These are phyloP conservation scores for Lactarius sanguifluus DNA, from an alignment of 768 basidiomycete species.

Conservation along the genomic window DNA sequence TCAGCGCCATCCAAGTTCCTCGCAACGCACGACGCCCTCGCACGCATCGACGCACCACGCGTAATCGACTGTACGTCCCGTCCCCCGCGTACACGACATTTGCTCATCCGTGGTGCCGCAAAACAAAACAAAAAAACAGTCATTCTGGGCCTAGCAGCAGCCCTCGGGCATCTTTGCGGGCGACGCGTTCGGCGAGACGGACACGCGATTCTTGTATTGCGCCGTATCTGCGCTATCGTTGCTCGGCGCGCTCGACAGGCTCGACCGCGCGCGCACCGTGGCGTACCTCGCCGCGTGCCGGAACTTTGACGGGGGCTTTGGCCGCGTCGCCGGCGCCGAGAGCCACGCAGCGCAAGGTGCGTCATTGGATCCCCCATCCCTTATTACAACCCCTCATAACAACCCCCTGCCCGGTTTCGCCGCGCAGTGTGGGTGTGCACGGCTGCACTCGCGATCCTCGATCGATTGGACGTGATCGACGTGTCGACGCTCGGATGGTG, in stretches of 20 bases:
- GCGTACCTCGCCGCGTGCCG: slow-evolving; percentile 72
- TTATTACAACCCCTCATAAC: too few species aligned
- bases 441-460: slow-evolving; percentile 84
- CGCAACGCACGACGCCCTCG: slow-evolving; percentile 76
- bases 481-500: slow-evolving; percentile 84
- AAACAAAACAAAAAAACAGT: too few species aligned
- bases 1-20: slow-evolving; percentile 95
- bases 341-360: slow-evolving; percentile 90
- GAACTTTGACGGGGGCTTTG: slow-evolving; percentile 97
- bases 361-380: neutral
- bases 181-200: slow-evolving; percentile 87
- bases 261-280: slow-evolving; percentile 68
- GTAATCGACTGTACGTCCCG: slow-evolving; percentile 66
- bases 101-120: neutral
- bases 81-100: too few species aligned
- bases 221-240: slow-evolving; percentile 82
- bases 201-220: slow-evolving; percentile 89
- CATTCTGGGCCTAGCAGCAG: slow-evolving; percentile 80
- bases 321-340: slow-evolving; percentile 80
- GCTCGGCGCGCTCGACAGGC: slow-evolving; percentile 66
- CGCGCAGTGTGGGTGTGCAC: slow-evolving; percentile 88
- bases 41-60: slow-evolving; percentile 66
- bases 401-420: too few species aligned
- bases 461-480: slow-evolving; percentile 78
- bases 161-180: slow-evolving; percentile 88